These are phyloP conservation scores for Daldinia eschscholtzii DNA, from an alignment of 2,329 filamentous ascomycete species.

Conservation along the genomic window DNA sequence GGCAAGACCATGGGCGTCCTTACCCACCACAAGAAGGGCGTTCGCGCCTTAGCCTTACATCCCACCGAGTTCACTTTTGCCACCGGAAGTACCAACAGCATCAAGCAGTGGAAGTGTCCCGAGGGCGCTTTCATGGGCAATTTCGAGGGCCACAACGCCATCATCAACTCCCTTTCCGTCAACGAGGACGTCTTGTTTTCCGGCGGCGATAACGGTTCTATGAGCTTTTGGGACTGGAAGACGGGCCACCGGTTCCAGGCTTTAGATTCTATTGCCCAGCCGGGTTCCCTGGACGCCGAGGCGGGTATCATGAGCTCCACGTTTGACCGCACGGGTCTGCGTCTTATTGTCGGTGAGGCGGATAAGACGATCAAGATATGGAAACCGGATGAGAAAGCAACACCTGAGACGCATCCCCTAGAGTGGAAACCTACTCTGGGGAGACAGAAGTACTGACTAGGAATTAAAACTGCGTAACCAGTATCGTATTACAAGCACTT, in stretches of 20 bases:
- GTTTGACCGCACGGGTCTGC: constrained; percentile 88
- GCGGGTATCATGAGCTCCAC: constrained; percentile 94
- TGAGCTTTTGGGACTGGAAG: constrained; percentile 99
- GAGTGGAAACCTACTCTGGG: constrained; percentile 90
- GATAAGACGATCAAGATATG: constrained; percentile 99
- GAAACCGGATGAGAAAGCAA: constrained; percentile 93
- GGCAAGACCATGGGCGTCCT: constrained; percentile 96
- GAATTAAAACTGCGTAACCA: not conserved
- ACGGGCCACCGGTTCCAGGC: constrained; percentile 91
- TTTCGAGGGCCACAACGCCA: constrained; percentile 94
- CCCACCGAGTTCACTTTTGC: constrained; percentile 97
- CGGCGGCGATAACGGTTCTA: constrained; percentile 94
- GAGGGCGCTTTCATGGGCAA: constrained; percentile 99
- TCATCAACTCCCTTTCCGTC: constrained; percentile 93
- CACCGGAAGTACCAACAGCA: constrained; percentile 88
- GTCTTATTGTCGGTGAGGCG: constrained; percentile 92
- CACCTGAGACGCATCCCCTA: constrained; percentile 89
- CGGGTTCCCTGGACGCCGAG: constrained; percentile 93
- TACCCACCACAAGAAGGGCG: constrained; percentile 98
- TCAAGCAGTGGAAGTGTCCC: constrained; percentile 99
- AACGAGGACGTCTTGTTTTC: constrained; percentile 97
- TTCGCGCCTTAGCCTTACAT: constrained; percentile 85
- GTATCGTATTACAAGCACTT: not conserved
- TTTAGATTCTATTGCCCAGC: constrained; percentile 91
- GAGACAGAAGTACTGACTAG: constrained; percentile 76